These are phyloP conservation scores for Acrocalymma vagum DNA, from an alignment of 2,329 filamentous ascomycete genomes.

Conservation along the genomic window DNA sequence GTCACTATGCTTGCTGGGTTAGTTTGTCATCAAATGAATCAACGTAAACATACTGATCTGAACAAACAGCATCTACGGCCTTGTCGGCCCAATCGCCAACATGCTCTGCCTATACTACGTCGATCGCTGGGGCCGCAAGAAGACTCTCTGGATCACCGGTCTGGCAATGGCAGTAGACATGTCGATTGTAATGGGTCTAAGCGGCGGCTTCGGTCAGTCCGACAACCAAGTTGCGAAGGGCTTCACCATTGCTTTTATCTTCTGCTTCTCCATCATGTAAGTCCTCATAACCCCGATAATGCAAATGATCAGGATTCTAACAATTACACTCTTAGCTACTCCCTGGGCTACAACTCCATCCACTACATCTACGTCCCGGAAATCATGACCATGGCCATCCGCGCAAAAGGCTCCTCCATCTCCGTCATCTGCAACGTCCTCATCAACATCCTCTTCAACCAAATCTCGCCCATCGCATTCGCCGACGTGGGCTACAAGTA, in stretches of 20 bases:
- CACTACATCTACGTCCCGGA: slow-evolving; percentile 41
- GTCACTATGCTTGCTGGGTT: slow-evolving; percentile 11
- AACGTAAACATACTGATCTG: too few relatives aligned
- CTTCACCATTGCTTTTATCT: slow-evolving; percentile 18
- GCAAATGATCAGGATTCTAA: slow-evolving; percentile 2
- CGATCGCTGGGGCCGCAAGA: slow-evolving; percentile 15
- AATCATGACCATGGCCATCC: slow-evolving; percentile 34
- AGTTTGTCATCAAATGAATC: too few relatives aligned
- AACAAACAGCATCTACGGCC: too few relatives aligned
- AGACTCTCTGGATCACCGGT: slow-evolving; percentile 17
- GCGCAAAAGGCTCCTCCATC: slow-evolving; percentile 29
- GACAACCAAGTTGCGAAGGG: slow-evolving; percentile 13
- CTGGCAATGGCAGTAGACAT: slow-evolving; percentile 15
- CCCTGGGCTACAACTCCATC: slow-evolving; percentile 37
- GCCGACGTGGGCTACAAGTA: slow-evolving; percentile 14
- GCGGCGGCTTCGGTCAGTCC: slow-evolving; percentile 11
- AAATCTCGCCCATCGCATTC: slow-evolving; percentile 15
- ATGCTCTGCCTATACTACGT: slow-evolving; percentile 15
- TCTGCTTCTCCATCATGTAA: slow-evolving; percentile 40
- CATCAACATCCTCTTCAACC: slow-evolving; percentile 15
- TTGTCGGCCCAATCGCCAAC: slow-evolving; percentile 15
- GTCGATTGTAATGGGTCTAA: slow-evolving; percentile 15
- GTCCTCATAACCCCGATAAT: too few relatives aligned
- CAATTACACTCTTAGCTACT: slow-evolving; percentile 17
- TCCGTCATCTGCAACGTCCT: slow-evolving; percentile 15